Evolutionary conservation across 352 stramenopile genomes (phyloP), one percentile per base, ranked within the genome.

Genomic region (Phytopythium aichiense): DNA sequence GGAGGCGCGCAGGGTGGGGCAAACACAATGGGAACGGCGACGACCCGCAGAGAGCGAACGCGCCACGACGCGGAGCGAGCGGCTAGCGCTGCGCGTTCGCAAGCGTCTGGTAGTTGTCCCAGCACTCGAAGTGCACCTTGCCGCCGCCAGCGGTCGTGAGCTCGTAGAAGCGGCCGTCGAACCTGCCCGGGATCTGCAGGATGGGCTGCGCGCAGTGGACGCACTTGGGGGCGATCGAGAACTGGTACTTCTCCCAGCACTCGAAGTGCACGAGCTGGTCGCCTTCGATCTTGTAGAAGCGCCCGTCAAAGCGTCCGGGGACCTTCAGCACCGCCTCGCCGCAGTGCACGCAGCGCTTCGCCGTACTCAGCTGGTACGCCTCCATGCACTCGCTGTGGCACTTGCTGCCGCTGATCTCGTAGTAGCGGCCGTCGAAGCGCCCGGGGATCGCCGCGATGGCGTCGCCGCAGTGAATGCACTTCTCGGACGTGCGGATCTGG

Each of bases 101-200:
- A 28, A 77, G 60, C 20, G 66, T 77, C 38, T 91, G 84, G 67
- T 91, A 94, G 51, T 66, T 72, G 28, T 90, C 81, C 86, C 86
- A 94, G 71, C 86, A 94, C 65, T 94, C 86, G 58, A 92, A 92
- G 64, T 94, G 86, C 50, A 94, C 86, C 62, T 94, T 94, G 25
- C 86, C 86, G 37, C 74, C 50, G 7, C 82, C 86, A 15, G 53
- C 53, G 43, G 69, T 89, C 28, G 77, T 89, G 38, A 94, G 74
- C 13, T 92, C 84, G 69, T 93, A 94, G 61, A 94, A 94, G 59
- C 86, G 83, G 13, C 86, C 86, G 45, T 94, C 86, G 45, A 93
- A 94, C 9, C 72, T 76, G 16, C 79, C 80, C 0, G 74, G 76
- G 56, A 91, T 86, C 57, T 91, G 77, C 54, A 91, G 69, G 60